Evolutionary conservation across 78 protist genomes (phyloP).

Genomic region (Diacronema lutheri): DNA sequence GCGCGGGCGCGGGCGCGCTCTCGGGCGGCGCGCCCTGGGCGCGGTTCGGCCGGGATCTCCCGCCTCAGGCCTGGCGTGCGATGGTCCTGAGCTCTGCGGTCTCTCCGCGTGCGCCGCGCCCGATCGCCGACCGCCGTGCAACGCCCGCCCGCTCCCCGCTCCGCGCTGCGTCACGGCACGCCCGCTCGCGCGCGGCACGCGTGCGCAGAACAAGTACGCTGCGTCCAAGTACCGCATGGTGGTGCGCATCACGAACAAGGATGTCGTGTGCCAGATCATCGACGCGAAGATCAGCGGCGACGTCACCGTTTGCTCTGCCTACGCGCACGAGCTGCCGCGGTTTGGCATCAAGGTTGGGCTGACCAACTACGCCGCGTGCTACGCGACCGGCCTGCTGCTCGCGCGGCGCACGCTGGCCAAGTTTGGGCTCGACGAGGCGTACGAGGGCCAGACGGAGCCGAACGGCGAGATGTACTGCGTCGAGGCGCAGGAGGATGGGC

Average conservation of each 20-base stretch:
- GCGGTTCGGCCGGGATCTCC: too few relatives aligned
- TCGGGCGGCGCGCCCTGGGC: too few relatives aligned
- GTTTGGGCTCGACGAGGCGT: constrained; percentile 70
- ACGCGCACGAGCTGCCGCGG: constrained; percentile 52
- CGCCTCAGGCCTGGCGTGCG: too few relatives aligned
- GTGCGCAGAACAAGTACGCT: constrained; percentile 94
- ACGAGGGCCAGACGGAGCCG: constrained; percentile 36
- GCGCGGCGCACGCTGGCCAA: constrained; percentile 95
- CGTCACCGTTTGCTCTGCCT: constrained; percentile 44
- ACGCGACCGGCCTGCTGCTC: constrained; percentile 78
- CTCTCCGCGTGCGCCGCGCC: too few relatives aligned
- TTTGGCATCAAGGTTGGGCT: constrained; percentile 75
- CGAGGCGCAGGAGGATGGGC: neutral
- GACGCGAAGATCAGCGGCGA: constrained; percentile 90
- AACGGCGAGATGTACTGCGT: constrained; percentile 57
- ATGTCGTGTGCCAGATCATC: constrained; percentile 90
- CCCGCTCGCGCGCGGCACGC: too few relatives aligned
- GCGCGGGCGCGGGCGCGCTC: too few relatives aligned
- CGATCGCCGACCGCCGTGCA: too few relatives aligned
- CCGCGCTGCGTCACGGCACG: constrained; percentile 82
- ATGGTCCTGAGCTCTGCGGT: too few relatives aligned
- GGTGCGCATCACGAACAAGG: constrained; percentile 86
- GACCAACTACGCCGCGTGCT: constrained; percentile 94
- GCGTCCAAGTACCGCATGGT: constrained; percentile 96
- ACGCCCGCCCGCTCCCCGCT: too few relatives aligned